These are phyloP conservation scores for Stachybotrys elegans DNA, from an alignment of 2,329 filamentous ascomycete genomes.

Conservation along the genomic window DNA sequence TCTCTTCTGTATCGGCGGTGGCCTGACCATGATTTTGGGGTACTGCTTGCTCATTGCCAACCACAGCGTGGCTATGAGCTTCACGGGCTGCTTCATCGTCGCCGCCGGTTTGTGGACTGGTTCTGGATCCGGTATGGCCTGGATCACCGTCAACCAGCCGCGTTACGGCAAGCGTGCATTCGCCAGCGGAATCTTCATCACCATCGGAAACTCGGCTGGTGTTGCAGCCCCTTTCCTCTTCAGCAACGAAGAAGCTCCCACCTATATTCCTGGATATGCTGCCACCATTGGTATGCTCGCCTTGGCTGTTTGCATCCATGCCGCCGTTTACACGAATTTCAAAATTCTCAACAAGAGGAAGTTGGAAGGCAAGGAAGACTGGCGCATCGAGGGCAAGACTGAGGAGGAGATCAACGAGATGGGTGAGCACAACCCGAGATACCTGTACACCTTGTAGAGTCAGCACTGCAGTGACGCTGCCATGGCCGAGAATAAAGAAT, in stretches of 20 bases:
- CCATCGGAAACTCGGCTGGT: slow-evolving; percentile 8
- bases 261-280: slow-evolving; percentile 45
- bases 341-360: slow-evolving; percentile 28
- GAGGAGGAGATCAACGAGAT: slow-evolving; percentile 35
- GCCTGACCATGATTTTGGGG: slow-evolving; percentile 6
- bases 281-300: slow-evolving; percentile 44
- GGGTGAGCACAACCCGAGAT: slow-evolving; percentile 32
- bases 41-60: slow-evolving; percentile 6
- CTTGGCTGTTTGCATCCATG: slow-evolving; percentile 23
- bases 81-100: slow-evolving; percentile 6
- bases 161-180: slow-evolving; percentile 9
- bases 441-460: background rate
- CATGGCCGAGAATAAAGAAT: no score
- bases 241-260: slow-evolving; percentile 33
- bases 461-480: no score
- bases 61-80: slow-evolving; percentile 3
- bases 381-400: slow-evolving; percentile 33
- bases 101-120: slow-evolving; percentile 6
- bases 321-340: slow-evolving; percentile 22
- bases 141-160: slow-evolving; percentile 9
- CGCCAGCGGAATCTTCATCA: slow-evolving; percentile 8
- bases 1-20: slow-evolving; percentile 5
- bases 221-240: slow-evolving; percentile 49
- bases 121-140: slow-evolving; percentile 8
- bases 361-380: slow-evolving; percentile 30